These are phyloP conservation scores for Sarocladium brachiariae DNA, from an alignment of 2,329 filamentous ascomycete species.

Conservation along the genomic window DNA sequence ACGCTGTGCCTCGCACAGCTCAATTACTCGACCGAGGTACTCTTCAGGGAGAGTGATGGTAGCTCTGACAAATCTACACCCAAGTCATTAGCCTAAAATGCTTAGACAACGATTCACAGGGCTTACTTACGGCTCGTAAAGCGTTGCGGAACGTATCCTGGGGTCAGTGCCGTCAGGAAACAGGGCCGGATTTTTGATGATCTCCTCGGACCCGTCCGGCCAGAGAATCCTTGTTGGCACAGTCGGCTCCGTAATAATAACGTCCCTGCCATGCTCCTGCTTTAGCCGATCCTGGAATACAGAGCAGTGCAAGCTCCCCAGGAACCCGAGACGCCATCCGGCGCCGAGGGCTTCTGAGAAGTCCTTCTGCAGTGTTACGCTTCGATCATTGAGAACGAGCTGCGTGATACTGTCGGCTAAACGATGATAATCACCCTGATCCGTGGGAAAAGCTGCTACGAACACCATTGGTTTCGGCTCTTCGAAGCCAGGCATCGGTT, in stretches of 20 bases:
- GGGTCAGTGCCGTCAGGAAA: slow-evolving; percentile 66
- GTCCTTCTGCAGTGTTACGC: slow-evolving; percentile 89
- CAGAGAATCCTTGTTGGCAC: slow-evolving; percentile 86
- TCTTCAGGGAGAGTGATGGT: slow-evolving; percentile 91
- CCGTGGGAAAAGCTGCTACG: slow-evolving; percentile 90
- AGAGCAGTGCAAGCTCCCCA: slow-evolving; percentile 97
- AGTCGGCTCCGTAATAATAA: slow-evolving; percentile 94
- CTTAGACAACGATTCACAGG: neutral
- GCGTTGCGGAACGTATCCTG: slow-evolving; percentile 35
- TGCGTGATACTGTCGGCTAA: slow-evolving; percentile 92
- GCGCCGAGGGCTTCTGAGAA: slow-evolving; percentile 89
- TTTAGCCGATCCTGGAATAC: slow-evolving; percentile 94
- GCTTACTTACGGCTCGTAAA: slow-evolving; percentile 43
- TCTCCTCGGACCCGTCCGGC: slow-evolving; percentile 66
- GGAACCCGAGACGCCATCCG: slow-evolving; percentile 88
- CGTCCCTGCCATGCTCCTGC: slow-evolving; percentile 88
- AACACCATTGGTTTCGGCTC: slow-evolving; percentile 99
- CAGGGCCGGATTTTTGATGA: slow-evolving; percentile 79
- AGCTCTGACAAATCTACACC: slow-evolving; percentile 57
- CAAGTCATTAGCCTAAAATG: neutral
- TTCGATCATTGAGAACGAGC: slow-evolving; percentile 88
- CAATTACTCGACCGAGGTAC: slow-evolving; percentile 89
- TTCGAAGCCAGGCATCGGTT: slow-evolving; percentile 85
- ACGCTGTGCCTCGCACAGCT: slow-evolving; percentile 84
- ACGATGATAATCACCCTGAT: slow-evolving; percentile 79